Evolutionary conservation across 2,329 filamentous ascomycete species (phyloP), one percentile per base, ranked within the genome.

Genomic region (Aspergillus pseudonomiae): DNA sequence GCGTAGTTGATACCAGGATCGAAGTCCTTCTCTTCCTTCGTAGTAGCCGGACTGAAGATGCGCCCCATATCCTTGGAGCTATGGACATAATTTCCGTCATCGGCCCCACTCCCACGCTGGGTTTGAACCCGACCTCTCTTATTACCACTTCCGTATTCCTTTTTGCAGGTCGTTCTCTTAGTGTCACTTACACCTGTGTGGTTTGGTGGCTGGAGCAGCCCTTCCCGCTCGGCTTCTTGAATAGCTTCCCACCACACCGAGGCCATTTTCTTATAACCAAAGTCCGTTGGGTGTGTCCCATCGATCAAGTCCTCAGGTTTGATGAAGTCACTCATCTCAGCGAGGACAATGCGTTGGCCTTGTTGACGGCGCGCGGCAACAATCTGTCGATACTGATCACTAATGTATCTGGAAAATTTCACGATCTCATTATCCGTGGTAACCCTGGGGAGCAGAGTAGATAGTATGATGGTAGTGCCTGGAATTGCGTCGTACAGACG

Each of bases 391-490:
- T 74, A 75, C 55, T 75, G 71, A 14, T 57, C 26, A 60, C 69
- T 76, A 58, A 71, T 72, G 19, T 41, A 41, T 2, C 60, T 34
- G n/a, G 61, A 36, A 21, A 66, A 60, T 1, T 32, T 2, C 58
- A 62, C 1, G 64, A 14, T 5, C 6, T 10, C 12, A 6, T 12
- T 5, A 12, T 36, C 34, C 26, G 26, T 5, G 14, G 9, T 57
- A 36, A 24, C 64, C 66, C 39, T 71, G 72, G 2, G 69, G 71
- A 77, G 66, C 4, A 78, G 63, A 0, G 75, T 78, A 5, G 75
- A 78, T 3, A 78, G 57, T 14, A 78, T 70, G 26, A 78, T 68
- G 3, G 70, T 72, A 1, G 73, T 74, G 32, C 65, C 65, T 1
- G 69, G 66, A 21, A 72, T 65, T 1, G 60, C 45, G 4, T 64